phyloP scores from a whole-genome alignment of 2,329 filamentous ascomycete genomes.

The Botrytis galanthina region DNA sequence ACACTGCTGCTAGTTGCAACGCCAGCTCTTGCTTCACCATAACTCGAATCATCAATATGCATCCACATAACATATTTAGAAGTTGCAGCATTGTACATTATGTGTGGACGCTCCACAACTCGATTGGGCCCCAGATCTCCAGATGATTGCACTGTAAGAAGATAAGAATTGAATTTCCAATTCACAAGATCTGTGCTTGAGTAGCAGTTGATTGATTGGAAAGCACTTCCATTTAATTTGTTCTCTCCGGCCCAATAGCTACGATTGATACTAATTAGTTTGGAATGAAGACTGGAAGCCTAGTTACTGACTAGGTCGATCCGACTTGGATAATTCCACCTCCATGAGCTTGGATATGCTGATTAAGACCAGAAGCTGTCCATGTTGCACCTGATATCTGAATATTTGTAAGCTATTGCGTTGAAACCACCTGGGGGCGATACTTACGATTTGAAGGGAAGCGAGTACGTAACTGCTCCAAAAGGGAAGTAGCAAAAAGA shows the following conservation, averaged over 20 bases:
- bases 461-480: conserved; percentile 9
- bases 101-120: conserved; percentile 66
- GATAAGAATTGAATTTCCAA: conserved; percentile 60
- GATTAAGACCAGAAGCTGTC: conserved; percentile 40
- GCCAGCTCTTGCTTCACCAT: conserved; percentile 62
- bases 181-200: conserved; percentile 60
- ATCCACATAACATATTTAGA: conserved; percentile 66
- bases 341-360: conserved; percentile 65
- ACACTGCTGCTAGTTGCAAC: conserved; percentile 59
- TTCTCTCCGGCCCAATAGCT: conserved; percentile 61
- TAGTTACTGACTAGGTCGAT: conserved; percentile 43
- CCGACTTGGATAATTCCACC: conserved; percentile 60
- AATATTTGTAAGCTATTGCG: not conserved
- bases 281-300: not conserved
- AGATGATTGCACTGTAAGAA: conserved; percentile 52
- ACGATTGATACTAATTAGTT: not conserved
- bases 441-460: conserved; percentile 18
- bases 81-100: conserved; percentile 65
- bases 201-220: conserved; percentile 68
- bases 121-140: conserved; percentile 60
- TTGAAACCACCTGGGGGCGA: no score
- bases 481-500: conserved; percentile 1
- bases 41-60: conserved; percentile 62
- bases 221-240: conserved; percentile 59
- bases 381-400: conserved; percentile 36